Conservation (phyloP, 805 yeast genomes). For the Saccharomycopsis selenospora region DNA sequence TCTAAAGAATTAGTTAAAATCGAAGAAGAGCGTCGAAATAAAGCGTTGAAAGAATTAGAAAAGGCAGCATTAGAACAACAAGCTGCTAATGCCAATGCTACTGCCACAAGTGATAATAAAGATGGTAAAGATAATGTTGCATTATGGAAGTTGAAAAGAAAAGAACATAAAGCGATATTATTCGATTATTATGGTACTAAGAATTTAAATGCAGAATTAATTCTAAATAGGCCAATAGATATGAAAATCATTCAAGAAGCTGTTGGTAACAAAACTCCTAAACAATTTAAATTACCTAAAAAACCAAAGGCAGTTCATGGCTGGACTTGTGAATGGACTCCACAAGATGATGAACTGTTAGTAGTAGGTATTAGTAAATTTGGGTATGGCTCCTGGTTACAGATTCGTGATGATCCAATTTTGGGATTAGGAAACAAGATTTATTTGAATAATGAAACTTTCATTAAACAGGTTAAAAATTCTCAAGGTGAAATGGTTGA, state of each 20-base stretch:
- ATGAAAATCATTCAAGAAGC: conserved; percentile 54
- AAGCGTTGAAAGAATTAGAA: conserved; percentile 51
- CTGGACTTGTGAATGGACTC: conserved; percentile 87
- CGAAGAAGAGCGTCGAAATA: conserved; percentile 58
- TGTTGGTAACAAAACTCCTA: conserved; percentile 48
- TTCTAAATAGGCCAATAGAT: conserved; percentile 79
- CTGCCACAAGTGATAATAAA: too few species aligned
- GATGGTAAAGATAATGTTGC: conserved; percentile 41
- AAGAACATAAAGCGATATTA: conserved; percentile 82
- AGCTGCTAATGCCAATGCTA: conserved; percentile 35
- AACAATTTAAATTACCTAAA: conserved; percentile 50
- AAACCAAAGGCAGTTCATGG: conserved; percentile 77
- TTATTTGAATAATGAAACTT: conserved; percentile 43
- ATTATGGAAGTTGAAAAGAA: conserved; percentile 55
- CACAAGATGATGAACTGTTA: conserved; percentile 77
- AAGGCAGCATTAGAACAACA: conserved; percentile 51
- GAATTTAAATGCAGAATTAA: conserved; percentile 83
- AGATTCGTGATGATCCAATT: conserved; percentile 92
- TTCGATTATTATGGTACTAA: conserved; percentile 86
- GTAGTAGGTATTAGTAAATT: conserved; percentile 82
- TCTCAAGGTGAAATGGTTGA: conserved; percentile 19
- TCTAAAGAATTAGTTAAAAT: conserved; percentile 55
- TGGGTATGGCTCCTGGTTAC: conserved; percentile 94
- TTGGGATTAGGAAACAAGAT: conserved; percentile 79
- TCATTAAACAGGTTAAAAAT: conserved; percentile 30